phyloP scores from a whole-genome alignment of 352 stramenopile genomes.

The Pythium dissimile region DNA sequence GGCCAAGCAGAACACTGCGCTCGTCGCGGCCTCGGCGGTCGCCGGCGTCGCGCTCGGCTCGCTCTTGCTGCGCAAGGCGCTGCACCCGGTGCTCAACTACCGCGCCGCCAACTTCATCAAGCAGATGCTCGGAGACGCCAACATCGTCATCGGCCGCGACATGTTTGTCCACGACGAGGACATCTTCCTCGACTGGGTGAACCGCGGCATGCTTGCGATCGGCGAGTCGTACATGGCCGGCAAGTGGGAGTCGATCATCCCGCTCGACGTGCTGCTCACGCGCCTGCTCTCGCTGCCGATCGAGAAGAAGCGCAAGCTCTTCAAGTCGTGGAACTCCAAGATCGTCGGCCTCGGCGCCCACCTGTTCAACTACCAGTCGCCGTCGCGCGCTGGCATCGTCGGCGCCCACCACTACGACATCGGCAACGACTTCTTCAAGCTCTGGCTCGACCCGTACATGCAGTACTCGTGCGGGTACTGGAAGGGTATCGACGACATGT shows the following conservation, averaged over 20 bases:
- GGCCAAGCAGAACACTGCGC: slow-evolving; percentile 50
- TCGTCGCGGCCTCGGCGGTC: slow-evolving; percentile 63
- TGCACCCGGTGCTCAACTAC: slow-evolving; percentile 65
- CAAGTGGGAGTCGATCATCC: slow-evolving; percentile 82
- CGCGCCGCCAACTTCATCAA: slow-evolving; percentile 79
- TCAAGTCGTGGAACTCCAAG: slow-evolving; percentile 88
- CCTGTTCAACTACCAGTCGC: slow-evolving; percentile 88
- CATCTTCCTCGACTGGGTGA: slow-evolving; percentile 86
- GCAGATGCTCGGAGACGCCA: slow-evolving; percentile 71
- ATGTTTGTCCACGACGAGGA: slow-evolving; percentile 77
- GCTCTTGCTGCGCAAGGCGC: slow-evolving; percentile 56
- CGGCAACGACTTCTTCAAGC: slow-evolving; percentile 88
- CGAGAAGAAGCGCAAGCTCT: slow-evolving; percentile 77
- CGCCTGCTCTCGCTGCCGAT: slow-evolving; percentile 62
- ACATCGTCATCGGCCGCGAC: slow-evolving; percentile 80
- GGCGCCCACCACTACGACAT: slow-evolving; percentile 86
- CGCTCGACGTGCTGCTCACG: slow-evolving; percentile 74
- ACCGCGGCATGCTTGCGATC: slow-evolving; percentile 81
- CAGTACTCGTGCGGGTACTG: slow-evolving; percentile 88
- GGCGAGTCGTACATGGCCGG: slow-evolving; percentile 88
- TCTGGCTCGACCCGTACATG: slow-evolving; percentile 86
- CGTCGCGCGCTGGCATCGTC: slow-evolving; percentile 76
- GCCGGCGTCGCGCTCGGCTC: slow-evolving; percentile 61
- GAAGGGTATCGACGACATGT: slow-evolving; percentile 66
- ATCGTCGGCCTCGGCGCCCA: slow-evolving; percentile 66